Conservation (phyloP, 345 rosid genomes). For the Mallotus nudiflorus region DNA sequence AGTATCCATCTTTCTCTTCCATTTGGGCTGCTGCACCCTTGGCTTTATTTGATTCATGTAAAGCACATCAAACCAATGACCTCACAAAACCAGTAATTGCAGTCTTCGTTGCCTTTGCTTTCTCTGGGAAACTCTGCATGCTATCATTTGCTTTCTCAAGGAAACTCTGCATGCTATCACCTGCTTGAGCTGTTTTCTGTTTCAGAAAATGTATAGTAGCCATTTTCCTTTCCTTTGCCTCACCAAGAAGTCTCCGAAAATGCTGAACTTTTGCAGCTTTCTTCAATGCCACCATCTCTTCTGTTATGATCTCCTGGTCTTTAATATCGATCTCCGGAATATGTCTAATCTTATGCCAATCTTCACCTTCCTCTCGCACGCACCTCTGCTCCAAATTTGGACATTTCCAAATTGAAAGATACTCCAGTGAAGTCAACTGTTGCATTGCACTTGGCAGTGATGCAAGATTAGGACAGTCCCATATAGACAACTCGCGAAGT, state of each 20-base stretch:
- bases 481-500: constrained; percentile 2
- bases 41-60: background rate
- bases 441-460: constrained; percentile 6
- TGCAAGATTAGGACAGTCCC: constrained; percentile 5
- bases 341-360: constrained; percentile 4
- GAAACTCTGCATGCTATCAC: background rate
- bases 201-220: background rate
- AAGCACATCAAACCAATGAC: no score
- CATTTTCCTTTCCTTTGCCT: background rate
- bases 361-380: background rate
- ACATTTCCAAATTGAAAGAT: constrained; percentile 3
- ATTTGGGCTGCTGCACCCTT: no score
- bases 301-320: background rate
- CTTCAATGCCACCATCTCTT: background rate
- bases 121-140: no score
- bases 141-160: no score
- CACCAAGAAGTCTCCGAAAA: background rate
- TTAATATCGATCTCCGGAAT: background rate
- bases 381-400: constrained; percentile 10
- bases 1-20: no score
- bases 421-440: background rate
- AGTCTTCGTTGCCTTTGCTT: background rate
- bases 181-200: background rate
- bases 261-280: background rate
- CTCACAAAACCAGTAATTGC: background rate